Evolutionary conservation across 176 grass and related monocot genomes (phyloP).

Genomic region (Sorghum bicolor): DNA sequence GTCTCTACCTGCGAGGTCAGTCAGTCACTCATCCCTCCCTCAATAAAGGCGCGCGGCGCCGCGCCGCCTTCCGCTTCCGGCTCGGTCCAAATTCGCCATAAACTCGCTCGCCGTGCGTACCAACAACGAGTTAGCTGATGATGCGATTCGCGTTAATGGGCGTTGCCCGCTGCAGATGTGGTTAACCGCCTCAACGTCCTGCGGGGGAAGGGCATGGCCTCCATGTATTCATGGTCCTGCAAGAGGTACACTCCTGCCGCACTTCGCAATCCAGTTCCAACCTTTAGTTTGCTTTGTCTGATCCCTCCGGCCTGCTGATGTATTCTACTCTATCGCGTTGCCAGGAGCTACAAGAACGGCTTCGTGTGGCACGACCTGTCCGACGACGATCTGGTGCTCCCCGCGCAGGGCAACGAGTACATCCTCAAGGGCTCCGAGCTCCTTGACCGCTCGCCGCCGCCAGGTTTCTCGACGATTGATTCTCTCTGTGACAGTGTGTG

Average conservation of each 20-base stretch:
- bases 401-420: slow-evolving; percentile 73
- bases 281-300: neutral
- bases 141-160: slow-evolving; percentile 31
- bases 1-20: slow-evolving; percentile 91
- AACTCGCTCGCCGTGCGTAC: neutral
- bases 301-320: neutral
- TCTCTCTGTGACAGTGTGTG: no score
- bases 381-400: slow-evolving; percentile 70
- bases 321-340: neutral
- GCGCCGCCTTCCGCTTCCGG: neutral
- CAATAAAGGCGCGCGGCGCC: slow-evolving; percentile 14
- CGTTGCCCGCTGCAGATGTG: slow-evolving; percentile 56
- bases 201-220: slow-evolving; percentile 79
- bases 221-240: slow-evolving; percentile 98
- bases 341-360: slow-evolving; percentile 90
- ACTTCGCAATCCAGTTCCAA: neutral
- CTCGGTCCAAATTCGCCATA: neutral
- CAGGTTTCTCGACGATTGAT: neutral
- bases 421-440: slow-evolving; percentile 87
- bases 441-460: slow-evolving; percentile 49
- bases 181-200: slow-evolving; percentile 83
- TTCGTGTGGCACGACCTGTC: slow-evolving; percentile 90
- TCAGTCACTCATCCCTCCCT: neutral
- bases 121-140: neutral
- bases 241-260: slow-evolving; percentile 56